A percentile compares a stretch with the other conserved stretches of the same genome.
phyloP scores from a whole-genome alignment of 306 rosid species.

The Cotoneaster glaucophyllus region DNA sequence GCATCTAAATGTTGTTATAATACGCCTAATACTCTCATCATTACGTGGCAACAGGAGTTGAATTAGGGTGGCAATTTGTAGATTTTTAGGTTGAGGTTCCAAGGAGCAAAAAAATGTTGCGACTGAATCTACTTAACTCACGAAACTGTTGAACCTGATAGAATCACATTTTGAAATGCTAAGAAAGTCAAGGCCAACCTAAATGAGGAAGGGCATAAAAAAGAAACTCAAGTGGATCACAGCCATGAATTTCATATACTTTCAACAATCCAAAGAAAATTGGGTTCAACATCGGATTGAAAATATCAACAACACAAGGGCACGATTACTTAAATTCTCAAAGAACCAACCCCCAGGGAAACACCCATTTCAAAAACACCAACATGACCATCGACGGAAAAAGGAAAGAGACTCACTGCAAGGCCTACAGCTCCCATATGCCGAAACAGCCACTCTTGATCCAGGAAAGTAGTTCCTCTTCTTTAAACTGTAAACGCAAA shows the following conservation, averaged over 20 bases:
- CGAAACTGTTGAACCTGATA: neutral
- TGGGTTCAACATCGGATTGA: too few relatives aligned
- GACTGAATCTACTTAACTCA: neutral
- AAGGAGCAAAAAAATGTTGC: neutral
- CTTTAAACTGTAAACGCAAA: too few relatives aligned
- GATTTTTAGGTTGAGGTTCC: neutral
- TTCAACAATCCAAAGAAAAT: too few relatives aligned
- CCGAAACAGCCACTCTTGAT: too few relatives aligned
- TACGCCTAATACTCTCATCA: neutral
- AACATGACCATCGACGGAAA: too few relatives aligned
- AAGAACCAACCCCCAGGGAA: too few relatives aligned
- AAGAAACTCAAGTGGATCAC: neutral
- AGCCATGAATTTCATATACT: neutral
- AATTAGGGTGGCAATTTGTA: neutral
- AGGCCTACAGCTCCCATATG: too few relatives aligned
- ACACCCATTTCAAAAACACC: too few relatives aligned
- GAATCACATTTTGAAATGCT: neutral
- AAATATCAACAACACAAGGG: too few relatives aligned
- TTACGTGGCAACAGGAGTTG: conserved; percentile 8
- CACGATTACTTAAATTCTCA: too few relatives aligned
- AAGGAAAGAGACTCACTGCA: too few relatives aligned
- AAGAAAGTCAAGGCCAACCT: neutral
- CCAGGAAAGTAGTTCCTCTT: too few relatives aligned
- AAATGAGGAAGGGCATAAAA: neutral
- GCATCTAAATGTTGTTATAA: conserved; percentile 4